Conservation (phyloP, 345 rosid species). For the Firmiana major region DNA sequence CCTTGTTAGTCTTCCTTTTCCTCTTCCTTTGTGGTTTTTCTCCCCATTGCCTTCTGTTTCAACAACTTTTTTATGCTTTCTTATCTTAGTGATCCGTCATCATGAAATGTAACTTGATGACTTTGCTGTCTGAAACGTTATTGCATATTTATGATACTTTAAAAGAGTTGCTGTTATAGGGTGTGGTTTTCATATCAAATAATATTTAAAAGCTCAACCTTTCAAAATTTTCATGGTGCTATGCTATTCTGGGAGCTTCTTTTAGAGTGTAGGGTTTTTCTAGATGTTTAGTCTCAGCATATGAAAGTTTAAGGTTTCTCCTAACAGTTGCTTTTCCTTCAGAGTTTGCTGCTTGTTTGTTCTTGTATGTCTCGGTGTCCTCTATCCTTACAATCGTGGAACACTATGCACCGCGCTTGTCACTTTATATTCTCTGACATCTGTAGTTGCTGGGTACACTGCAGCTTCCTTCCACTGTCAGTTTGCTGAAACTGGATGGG, state of each 20-base stretch:
- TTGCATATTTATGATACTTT: not conserved
- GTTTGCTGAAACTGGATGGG: slow-evolving; percentile 72
- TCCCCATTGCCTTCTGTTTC: not conserved
- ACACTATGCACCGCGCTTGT: slow-evolving; percentile 53
- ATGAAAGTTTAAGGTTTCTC: slow-evolving; percentile 1
- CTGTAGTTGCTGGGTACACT: slow-evolving; percentile 64
- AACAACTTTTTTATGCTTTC: not conserved
- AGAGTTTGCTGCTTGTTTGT: slow-evolving; percentile 56
- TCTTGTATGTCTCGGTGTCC: slow-evolving; percentile 54
- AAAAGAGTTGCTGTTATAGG: not conserved
- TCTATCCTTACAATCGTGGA: slow-evolving; percentile 77
- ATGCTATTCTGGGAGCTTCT: not conserved
- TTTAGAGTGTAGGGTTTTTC: not conserved
- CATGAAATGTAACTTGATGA: not conserved
- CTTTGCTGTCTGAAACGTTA: not conserved
- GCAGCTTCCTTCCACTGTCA: slow-evolving; percentile 65
- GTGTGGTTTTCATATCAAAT: not conserved
- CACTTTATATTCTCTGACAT: slow-evolving; percentile 52
- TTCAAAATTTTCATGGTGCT: not conserved
- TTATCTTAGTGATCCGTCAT: not conserved
- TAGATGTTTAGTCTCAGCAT: not conserved
- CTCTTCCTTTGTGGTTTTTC: not conserved
- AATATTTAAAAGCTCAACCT: not conserved
- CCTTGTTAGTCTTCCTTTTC: not conserved
- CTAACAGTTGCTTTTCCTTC: slow-evolving; percentile 21